Base-by-base conservation (phyloP, 2,329 filamentous ascomycete genomes). In the Harringtonia aguacate region DNA sequence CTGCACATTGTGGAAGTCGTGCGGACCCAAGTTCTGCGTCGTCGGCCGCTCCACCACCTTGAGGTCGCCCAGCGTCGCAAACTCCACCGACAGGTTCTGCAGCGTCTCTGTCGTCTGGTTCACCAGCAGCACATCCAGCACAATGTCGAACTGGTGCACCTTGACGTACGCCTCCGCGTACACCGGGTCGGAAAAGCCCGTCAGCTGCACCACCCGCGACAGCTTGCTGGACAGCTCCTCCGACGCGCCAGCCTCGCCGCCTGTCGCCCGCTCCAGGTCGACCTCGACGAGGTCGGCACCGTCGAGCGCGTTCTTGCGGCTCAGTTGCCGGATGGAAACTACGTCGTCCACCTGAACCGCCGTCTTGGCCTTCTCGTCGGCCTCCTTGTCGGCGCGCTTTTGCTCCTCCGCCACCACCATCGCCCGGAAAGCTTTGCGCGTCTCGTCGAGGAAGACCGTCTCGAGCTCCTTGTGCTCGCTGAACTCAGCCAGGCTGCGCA, bases 111-210 rank as follows among this genome's bases (percentile, higher is more conserved):
- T 86, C 1, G 92, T 97, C 65, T 98, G 92, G 64, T 98, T 98
- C 57, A 98, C 92, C 20, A 98, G 73, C 4, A 98, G 76, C 9
- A 98, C 92, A 58, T 98, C 92, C 22, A 98, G 75, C 15, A 98
- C 84, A 56, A 98, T 98, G 59, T 98, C 92, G 58, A 98, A 98
- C 62, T 98, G 92, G 62, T 97, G 89, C 10, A 98, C 90, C 62
- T 94, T 95, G 58, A 98, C 90, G 56, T 98, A 98, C 6, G 92
- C 92, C 66, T 98, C 92, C n/a, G 87, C 92, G 56, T 98, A 98
- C 14, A 98, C 92, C 2, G 92, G 84, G 58, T 98, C 92, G 0
- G 92, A 97, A 74, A 98, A 98, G 48, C 92, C 92, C 17, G 92
- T 98, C 37, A 98, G 77, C 64, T 98, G 92, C 20, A 98, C 92